These are phyloP conservation scores for Bruguiera gymnorhiza DNA, from an alignment of 345 rosid species.

Conservation along the genomic window DNA sequence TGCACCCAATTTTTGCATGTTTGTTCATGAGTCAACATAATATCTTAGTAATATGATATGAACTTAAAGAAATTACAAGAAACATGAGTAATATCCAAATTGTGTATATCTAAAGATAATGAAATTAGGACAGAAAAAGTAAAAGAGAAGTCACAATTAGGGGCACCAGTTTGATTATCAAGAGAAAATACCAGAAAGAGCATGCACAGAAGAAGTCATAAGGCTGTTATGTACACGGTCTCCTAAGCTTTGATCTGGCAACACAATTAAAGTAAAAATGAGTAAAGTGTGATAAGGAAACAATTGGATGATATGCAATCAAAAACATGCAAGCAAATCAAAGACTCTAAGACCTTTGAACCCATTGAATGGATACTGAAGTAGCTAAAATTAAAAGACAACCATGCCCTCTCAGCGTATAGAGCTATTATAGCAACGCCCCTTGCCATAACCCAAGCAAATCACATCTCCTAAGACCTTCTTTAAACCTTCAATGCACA, in stretches of 20 bases:
- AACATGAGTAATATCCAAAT: too few species aligned
- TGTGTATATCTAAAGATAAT: background rate
- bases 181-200: constrained; percentile 45
- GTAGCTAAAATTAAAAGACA: too few species aligned
- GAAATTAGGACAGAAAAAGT: background rate
- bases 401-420: too few species aligned
- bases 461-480: too few species aligned
- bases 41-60: too few species aligned
- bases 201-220: constrained; percentile 58
- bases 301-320: background rate
- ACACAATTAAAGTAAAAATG: constrained; percentile 11
- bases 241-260: constrained; percentile 31
- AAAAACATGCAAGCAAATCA: background rate
- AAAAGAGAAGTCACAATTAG: background rate
- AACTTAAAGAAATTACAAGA: too few species aligned
- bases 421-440: too few species aligned
- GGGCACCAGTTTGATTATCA: background rate
- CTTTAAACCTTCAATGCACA: too few species aligned
- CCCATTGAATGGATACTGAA: too few species aligned
- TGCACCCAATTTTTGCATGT: too few species aligned
- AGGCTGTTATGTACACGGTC: constrained; percentile 16
- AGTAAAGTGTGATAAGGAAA: background rate
- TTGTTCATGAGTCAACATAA: too few species aligned
- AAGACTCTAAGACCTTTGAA: background rate
- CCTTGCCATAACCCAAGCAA: too few species aligned